Conservation (phyloP, 345 rosid genomes). For the Citrus inodora region DNA sequence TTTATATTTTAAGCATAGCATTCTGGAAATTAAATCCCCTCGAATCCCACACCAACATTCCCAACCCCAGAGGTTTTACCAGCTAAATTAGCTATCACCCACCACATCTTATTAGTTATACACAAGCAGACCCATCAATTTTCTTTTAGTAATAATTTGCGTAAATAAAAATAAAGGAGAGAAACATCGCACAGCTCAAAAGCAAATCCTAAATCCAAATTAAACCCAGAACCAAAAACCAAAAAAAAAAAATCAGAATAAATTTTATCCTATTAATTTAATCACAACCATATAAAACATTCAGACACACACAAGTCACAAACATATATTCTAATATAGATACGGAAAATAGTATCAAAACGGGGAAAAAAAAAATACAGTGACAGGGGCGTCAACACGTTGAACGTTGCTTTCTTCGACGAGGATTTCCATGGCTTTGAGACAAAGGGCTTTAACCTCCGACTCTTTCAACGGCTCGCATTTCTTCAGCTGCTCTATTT, state of each 20-base stretch:
- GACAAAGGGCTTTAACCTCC: constrained; percentile 92
- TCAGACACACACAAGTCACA: neutral
- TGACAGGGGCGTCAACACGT: constrained; percentile 95
- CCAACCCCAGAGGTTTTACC: too few species aligned
- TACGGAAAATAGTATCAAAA: too few species aligned
- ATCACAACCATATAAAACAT: constrained; percentile 1
- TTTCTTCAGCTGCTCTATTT: constrained; percentile 91
- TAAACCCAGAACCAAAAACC: constrained; percentile 5
- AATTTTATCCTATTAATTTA: constrained; percentile 1
- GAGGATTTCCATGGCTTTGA: constrained; percentile 94
- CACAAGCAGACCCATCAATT: neutral
- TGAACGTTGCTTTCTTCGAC: constrained; percentile 98
- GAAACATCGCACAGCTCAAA: neutral
- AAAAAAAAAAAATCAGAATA: neutral
- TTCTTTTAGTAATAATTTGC: neutral
- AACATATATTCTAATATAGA: neutral
- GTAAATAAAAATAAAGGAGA: neutral
- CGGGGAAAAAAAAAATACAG: constrained; percentile 35
- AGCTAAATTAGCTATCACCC: too few species aligned
- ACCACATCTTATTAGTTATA: neutral
- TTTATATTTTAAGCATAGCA: too few species aligned
- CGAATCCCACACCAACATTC: too few species aligned
- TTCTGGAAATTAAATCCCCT: too few species aligned
- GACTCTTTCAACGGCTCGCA: constrained; percentile 96
- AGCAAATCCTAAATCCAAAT: neutral